Evolutionary conservation across 192 early-diverging fungal species (phyloP).

Genomic region (Coemansia guatemalensis): DNA sequence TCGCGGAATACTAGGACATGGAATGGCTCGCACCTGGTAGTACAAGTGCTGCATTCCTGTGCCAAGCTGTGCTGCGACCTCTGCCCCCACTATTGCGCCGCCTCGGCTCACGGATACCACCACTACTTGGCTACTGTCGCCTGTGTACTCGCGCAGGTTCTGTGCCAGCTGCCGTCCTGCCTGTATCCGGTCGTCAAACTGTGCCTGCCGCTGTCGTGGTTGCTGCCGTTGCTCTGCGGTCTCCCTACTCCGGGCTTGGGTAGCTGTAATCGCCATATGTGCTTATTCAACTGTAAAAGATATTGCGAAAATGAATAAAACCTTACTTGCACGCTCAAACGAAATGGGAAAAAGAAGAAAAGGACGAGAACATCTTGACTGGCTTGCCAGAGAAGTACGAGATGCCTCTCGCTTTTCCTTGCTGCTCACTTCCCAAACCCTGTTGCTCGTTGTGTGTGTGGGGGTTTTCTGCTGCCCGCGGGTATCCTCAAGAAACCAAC

Average conservation of each 20-base stretch:
- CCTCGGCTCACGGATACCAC: conserved; percentile 50
- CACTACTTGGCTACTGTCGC: conserved; percentile 19
- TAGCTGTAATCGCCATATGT: conserved; percentile 4
- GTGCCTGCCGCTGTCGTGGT: conserved; percentile 6
- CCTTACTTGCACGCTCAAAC: too few relatives aligned
- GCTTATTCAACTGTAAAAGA: not conserved
- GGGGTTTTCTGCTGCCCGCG: not conserved
- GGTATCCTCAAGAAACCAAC: not conserved
- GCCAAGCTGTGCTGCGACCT: conserved; percentile 28
- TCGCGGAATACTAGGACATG: conserved; percentile 36
- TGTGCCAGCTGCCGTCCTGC: conserved; percentile 42
- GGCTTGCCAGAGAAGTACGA: not conserved
- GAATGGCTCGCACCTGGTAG: conserved; percentile 42
- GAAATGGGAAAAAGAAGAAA: too few relatives aligned
- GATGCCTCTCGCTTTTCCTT: not conserved
- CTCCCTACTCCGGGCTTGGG: conserved; percentile 7
- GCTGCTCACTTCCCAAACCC: not conserved
- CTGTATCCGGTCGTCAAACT: conserved; percentile 44
- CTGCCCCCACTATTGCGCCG: conserved; percentile 46
- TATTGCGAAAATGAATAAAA: not conserved
- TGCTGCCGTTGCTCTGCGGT: conserved; percentile 13
- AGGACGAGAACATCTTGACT: not conserved
- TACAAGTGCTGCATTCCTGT: conserved; percentile 27
- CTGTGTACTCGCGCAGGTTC: conserved; percentile 34
- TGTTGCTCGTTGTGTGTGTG: not conserved